Conservation (phyloP, 1,284 basidiomycete genomes). For the Moesziomyces aphidis region DNA sequence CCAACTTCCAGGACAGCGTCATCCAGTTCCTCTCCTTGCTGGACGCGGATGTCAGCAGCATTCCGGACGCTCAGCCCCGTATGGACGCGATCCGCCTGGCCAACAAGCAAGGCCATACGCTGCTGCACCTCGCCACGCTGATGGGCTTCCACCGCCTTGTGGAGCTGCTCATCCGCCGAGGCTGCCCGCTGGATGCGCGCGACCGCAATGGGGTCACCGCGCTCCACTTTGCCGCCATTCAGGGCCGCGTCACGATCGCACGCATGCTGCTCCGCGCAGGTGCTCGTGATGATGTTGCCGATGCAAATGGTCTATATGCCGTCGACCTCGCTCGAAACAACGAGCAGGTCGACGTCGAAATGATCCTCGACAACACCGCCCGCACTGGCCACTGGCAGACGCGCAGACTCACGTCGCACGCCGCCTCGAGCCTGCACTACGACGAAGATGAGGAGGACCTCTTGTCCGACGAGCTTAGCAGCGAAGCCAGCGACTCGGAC, state of each 20-base stretch:
- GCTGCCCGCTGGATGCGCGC: slow-evolving; percentile 82
- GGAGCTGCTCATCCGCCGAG: slow-evolving; percentile 78
- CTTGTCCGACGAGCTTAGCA: slow-evolving; percentile 48
- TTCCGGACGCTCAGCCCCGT: slow-evolving; percentile 26
- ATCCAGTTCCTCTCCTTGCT: slow-evolving; percentile 82
- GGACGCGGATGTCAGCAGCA: slow-evolving; percentile 68
- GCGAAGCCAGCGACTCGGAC: slow-evolving; percentile 40
- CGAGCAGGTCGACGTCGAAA: slow-evolving; percentile 71
- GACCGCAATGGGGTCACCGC: slow-evolving; percentile 93
- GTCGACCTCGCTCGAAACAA: slow-evolving; percentile 79
- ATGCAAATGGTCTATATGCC: slow-evolving; percentile 81
- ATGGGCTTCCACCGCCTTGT: slow-evolving; percentile 82
- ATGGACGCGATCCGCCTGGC: slow-evolving; percentile 68
- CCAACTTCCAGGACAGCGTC: slow-evolving; percentile 78
- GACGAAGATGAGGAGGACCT: slow-evolving; percentile 33
- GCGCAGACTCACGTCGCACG: slow-evolving; percentile 34
- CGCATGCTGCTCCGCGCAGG: slow-evolving; percentile 80
- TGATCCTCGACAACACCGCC: slow-evolving; percentile 62
- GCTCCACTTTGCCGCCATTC: slow-evolving; percentile 84
- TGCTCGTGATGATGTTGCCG: slow-evolving; percentile 81
- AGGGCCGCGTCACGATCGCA: slow-evolving; percentile 76
- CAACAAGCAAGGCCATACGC: slow-evolving; percentile 66
- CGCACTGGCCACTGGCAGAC: slow-evolving; percentile 44
- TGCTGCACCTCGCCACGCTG: slow-evolving; percentile 87
- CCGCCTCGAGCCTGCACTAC: slow-evolving; percentile 60